Evolutionary conservation across 805 yeast species (phyloP), one percentile per base, ranked within the genome.

Genomic region (Tetrapisispora fleetii): DNA sequence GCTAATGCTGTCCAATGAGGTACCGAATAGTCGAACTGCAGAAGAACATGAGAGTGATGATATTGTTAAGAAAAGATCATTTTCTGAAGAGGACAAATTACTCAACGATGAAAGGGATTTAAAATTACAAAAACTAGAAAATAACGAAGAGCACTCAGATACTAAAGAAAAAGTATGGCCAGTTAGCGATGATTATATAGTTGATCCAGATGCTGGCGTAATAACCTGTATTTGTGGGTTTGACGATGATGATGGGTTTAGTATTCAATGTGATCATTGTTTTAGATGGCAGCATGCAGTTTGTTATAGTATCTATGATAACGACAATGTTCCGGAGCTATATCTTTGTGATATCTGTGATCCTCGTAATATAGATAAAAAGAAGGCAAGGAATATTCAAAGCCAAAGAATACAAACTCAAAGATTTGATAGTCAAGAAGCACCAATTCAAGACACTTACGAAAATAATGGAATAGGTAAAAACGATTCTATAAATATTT

Each of bases 201-300:
- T 83, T 1, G 87, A 79, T 54, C 85, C 87, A 4, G 95, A 90
- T 62, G 74, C 91, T 1, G 97, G 96, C 0, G 67, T 80, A 0
- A 91, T 91, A 48, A 87, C 95, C 1, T 91, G 98, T 68, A 79
- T 90, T 7, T 91, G 98, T 72, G 88, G 81, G 1, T 81, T 73
- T 57, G 86, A 81, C 48, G 95, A 87, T 52, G 96, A 89, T 66
- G 95, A 93, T 57, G 97, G 98, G 0, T 85, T 89, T 59, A 93
- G 95, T 30, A 86, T 93, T 53, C 98, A 93, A 68, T 93, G 99
- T 69, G 98, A 91, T 63, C 75, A 79, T 33, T 90, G 98, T 65
- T 82, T 78, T 64, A 78, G 95, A 52, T 90, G 97, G 97, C 96
- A 90, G 62, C 98, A 90, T 68, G 91, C 95, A 22, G 73, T 79